phyloP scores from a whole-genome alignment of 805 yeast species.

The Lachancea kluyveri region DNA sequence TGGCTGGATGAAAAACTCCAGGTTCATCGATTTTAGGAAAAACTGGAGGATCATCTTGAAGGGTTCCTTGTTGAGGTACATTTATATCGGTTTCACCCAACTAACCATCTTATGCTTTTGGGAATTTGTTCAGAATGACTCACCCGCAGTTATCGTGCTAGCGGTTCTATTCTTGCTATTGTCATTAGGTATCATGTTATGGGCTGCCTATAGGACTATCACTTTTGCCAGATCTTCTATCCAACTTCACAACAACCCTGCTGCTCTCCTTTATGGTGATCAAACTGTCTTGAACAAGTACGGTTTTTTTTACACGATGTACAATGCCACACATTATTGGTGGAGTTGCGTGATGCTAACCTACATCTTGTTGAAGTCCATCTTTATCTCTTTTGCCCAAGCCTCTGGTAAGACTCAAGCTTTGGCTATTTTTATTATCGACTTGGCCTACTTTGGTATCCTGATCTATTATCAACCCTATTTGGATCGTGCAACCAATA shows the following conservation, averaged over 20 bases:
- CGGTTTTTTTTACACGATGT: constrained; percentile 89
- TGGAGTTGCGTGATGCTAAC: constrained; percentile 62
- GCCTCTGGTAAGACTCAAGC: constrained; percentile 77
- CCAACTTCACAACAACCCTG: constrained; percentile 64
- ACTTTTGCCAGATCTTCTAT: constrained; percentile 59
- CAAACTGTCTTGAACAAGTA: constrained; percentile 63
- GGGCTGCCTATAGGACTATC: constrained; percentile 61
- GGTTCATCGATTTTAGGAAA: constrained; percentile 43
- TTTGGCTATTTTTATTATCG: constrained; percentile 67
- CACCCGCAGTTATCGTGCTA: constrained; percentile 81
- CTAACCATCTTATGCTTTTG: constrained; percentile 71
- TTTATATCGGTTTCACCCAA: constrained; percentile 82
- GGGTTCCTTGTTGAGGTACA: constrained; percentile 73
- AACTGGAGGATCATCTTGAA: constrained; percentile 59
- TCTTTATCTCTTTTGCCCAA: constrained; percentile 76
- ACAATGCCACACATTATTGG: constrained; percentile 74
- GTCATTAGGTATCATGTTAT: constrained; percentile 52
- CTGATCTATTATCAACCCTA: constrained; percentile 67
- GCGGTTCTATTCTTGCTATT: constrained; percentile 67
- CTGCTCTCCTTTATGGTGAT: constrained; percentile 81
- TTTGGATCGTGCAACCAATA: constrained; percentile 76
- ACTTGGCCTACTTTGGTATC: constrained; percentile 59
- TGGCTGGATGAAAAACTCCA: constrained; percentile 44
- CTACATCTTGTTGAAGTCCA: constrained; percentile 59
- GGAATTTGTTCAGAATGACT: constrained; percentile 79